Base-by-base conservation (phyloP, 2,329 filamentous ascomycete species). In the Daldinia eschscholtzii region DNA sequence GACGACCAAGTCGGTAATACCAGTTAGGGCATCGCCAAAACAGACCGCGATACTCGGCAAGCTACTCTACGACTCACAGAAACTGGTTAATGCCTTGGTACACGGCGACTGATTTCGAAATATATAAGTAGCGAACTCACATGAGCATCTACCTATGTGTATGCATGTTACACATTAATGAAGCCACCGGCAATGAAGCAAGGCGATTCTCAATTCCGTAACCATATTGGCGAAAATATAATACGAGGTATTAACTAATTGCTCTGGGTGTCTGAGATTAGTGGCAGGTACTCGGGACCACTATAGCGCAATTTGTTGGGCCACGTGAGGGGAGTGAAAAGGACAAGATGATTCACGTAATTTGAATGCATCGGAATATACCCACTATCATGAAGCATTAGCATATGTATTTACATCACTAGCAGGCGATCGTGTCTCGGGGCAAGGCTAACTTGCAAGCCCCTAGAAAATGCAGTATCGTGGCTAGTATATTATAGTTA, bases 41-140 rank as follows among this genome's bases (percentile, higher is more conserved):
- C 71, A 70, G 52, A 64, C 69, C 2, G 53, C 53, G 6, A 41
- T 72, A 15, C 81, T 88, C 2, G 80, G 80, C 7, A 79, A 79
- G 18, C 78, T 88, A 7, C 79, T 84, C 65, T 76, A 77, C 23
- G 86, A 88, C 68, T 86, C 85, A 2, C 84, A 87, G 75, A 80
- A 81, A 0, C 79, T 88, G 20, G 84, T 88, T 13, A 83, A 86
- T 30, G 62, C 67, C 6, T 46, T 75, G 9, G 57, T 72, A 18
- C 67, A 73, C 10, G 67, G 64, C 52, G 58, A 63, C 20, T 72
- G 53, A 52, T 41, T 26, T 37, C 23, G 30, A 52, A 3, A 37
- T 57, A 23, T 3, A 61, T 33, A 12, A 50, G 30, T 33, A 33
- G 30, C 30, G 5, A 33, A 15, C 10, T 15, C 15, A 39, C 12